These are phyloP conservation scores for Bipolaris cookei DNA, from an alignment of 2,329 filamentous ascomycete species.

Conservation along the genomic window DNA sequence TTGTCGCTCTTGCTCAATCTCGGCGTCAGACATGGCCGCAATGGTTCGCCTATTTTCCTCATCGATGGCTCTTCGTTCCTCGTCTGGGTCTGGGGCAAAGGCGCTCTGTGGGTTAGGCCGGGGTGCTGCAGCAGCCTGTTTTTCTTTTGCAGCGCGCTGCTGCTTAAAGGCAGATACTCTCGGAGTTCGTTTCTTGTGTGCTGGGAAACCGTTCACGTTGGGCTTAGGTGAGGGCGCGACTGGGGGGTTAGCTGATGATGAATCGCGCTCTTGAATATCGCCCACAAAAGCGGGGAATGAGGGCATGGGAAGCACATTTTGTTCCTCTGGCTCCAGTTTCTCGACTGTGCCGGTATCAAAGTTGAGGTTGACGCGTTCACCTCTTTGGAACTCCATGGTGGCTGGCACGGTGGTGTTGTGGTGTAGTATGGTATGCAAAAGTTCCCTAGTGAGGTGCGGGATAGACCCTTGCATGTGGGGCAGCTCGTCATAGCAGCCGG, in stretches of 20 bases:
- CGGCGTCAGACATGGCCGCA: conserved; percentile 76
- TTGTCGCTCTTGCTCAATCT: conserved; percentile 79
- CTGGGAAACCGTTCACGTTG: conserved; percentile 77
- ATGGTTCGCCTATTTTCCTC: conserved; percentile 79
- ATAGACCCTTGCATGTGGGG: conserved; percentile 13
- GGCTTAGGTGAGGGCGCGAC: conserved; percentile 66
- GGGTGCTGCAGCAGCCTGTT: conserved; percentile 20
- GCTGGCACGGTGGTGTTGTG: conserved; percentile 9
- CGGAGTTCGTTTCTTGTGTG: conserved; percentile 75
- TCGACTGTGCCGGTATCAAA: conserved; percentile 61
- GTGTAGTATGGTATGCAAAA: neutral
- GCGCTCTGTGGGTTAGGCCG: conserved; percentile 19
- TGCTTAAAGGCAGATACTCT: conserved; percentile 81
- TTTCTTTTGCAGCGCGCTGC: conserved; percentile 55
- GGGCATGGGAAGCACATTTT: conserved; percentile 22
- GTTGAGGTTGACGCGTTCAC: conserved; percentile 67
- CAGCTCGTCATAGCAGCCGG: neutral
- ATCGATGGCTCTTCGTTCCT: conserved; percentile 77
- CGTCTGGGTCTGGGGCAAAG: conserved; percentile 43
- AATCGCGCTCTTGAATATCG: conserved; percentile 80
- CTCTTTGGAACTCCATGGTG: conserved; percentile 57
- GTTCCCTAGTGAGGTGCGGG: conserved; percentile 4
- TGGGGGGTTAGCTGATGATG: conserved; percentile 66
- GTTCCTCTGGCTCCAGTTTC: conserved; percentile 40
- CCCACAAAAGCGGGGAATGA: conserved; percentile 60